Conservation (phyloP, 352 stramenopile species). For the Salisapilia sapeloensis region DNA sequence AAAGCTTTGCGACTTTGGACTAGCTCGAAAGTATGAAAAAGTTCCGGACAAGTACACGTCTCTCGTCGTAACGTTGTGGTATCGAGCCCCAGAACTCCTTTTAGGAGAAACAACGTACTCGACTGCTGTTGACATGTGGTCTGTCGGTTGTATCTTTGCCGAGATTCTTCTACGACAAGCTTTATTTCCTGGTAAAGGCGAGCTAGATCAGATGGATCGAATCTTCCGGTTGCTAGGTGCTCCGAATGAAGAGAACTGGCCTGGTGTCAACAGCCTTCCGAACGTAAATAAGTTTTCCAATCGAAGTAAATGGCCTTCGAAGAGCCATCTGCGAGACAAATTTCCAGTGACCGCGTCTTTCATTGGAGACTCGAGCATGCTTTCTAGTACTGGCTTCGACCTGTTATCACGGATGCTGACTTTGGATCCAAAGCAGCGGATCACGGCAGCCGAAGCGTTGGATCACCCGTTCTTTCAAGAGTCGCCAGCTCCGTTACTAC, state of each 20-base stretch:
- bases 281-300: slow-evolving; percentile 43
- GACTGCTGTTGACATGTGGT: slow-evolving; percentile 95
- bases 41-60: slow-evolving; percentile 74
- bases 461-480: slow-evolving; percentile 72
- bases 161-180: slow-evolving; percentile 91
- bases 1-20: slow-evolving; percentile 79
- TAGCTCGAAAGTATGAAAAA: slow-evolving; percentile 67
- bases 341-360: slow-evolving; percentile 47
- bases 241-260: slow-evolving; percentile 85
- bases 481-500: slow-evolving; percentile 31
- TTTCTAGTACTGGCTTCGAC: slow-evolving; percentile 66
- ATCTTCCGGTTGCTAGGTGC: slow-evolving; percentile 91
- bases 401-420: slow-evolving; percentile 43
- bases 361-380: slow-evolving; percentile 22
- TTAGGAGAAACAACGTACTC: slow-evolving; percentile 87
- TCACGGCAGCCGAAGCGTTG: slow-evolving; percentile 63
- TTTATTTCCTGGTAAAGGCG: slow-evolving; percentile 84
- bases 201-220: slow-evolving; percentile 93
- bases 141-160: slow-evolving; percentile 90
- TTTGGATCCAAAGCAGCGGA: slow-evolving; percentile 50
- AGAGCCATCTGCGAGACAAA: slow-evolving; percentile 55
- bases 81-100: slow-evolving; percentile 86
- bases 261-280: slow-evolving; percentile 25
- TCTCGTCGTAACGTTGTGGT: slow-evolving; percentile 91
- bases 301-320: slow-evolving; percentile 50